Base-by-base conservation (phyloP, 176 grass and related monocot genomes). In the Aegilops tauschii region DNA sequence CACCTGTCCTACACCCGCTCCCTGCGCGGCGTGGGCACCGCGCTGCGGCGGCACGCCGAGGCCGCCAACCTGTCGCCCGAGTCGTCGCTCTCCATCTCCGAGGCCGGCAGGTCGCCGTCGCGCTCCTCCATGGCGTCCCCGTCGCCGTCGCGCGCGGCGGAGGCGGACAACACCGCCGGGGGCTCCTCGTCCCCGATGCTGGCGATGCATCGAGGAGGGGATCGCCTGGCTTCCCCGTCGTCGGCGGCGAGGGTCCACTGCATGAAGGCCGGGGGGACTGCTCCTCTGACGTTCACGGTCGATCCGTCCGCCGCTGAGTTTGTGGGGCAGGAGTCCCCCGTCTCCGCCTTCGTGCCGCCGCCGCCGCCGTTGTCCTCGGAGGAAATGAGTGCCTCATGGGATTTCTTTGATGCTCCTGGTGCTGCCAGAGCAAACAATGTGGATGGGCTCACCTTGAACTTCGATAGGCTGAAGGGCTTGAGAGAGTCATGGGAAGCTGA, bases 41-140 rank as follows among this genome's bases (percentile, higher is more conserved):
- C 92, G 73, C 58, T 96, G 67, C 82, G 94, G 84, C 79, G 47
- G 77, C 94, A 90, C 77, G 90, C 89, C 0, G 97, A 99, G 78
- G 80, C 96, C 34, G 87, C 96, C 34, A 94, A 96, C 67, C 80
- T 93, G 37, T 87, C 86, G 65, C 91, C 87, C 20, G 94, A 94
- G 54, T 89, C 92, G 34, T 89, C 94, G 18, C 61, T 99, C 16
- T 94, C 94, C 61, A 90, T 92, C 88, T 96, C 97, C 65, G 94
- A 99, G 84, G 84, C 87, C 2, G 93, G 95, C 47, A 98, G 95
- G 76, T 98, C 96, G 9, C 96, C 94, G 18, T 91, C 90, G 1
- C 97, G 94, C 78, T 99, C 94, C 65, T 99, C 97, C 56, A 88
- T 89, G 83, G 93, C 93, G 37, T 95, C 92, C 20, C 90, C 97